Base-by-base conservation (phyloP, 2,329 filamentous ascomycete genomes). In the Beauveria pseudobassiana region DNA sequence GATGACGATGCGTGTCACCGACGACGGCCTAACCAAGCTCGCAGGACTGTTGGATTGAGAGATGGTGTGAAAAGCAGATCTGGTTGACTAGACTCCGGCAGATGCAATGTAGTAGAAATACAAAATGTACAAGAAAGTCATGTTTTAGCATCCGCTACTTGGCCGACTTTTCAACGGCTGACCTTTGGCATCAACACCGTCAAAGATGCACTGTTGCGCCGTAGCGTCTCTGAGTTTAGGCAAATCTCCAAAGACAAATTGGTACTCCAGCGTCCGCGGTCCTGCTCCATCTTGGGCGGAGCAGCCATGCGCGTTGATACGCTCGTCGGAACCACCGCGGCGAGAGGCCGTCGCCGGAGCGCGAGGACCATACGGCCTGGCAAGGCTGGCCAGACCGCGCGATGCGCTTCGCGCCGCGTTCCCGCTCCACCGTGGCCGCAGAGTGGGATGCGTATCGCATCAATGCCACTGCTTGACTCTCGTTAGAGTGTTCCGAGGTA, bases 1-100 rank as follows among this genome's bases (percentile, higher is more conserved):
- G 90, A 82, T 90, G 18, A 84, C 84, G 2, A 86, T 93, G 84
- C 82, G 90, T 40, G 86, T 92, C 1, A 88, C 92, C 63, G 83
- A 86, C 3, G 83, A 88, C 18, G 82, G 75, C 1, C 70, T 93
- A 73, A 75, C 72, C 30, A 86, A 82, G 75, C 71, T 93, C 68
- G 87, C 84, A 10, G 71, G 69, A 18, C 65, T 82, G 66, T 65
- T 71, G 42, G 70, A 75, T 51, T 63, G 45, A 50, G 49, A 40
- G 14, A 12, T 45, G 22, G 22, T 40, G 49, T 20, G 30, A 48
- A 46, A 52, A 5, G 6, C 28, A n/a, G 16, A 34, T 42, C 16
- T 58, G 6, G 40, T 46, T 42, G 46, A 20, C 45, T 62, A 45
- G 38, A 30, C 57, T 51, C 48, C 52, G 38, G 42, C 51, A 51